Evolutionary conservation across 2,329 filamentous ascomycete species (phyloP).

Genomic region (Exophiala sideris): DNA sequence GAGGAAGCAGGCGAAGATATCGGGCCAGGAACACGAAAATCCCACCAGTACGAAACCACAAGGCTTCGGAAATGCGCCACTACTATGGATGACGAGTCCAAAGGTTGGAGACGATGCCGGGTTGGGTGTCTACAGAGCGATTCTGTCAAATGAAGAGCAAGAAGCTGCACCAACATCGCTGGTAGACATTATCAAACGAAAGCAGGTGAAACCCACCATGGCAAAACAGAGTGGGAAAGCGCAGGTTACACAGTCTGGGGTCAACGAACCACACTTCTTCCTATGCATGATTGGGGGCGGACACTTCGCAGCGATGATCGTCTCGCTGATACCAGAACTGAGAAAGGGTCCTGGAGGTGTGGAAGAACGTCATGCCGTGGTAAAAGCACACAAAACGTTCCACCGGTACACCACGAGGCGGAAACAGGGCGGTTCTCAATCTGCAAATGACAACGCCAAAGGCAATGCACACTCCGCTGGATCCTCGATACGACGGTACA

Average conservation of each 20-base stretch:
- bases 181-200: conserved; percentile 66
- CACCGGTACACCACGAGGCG: conserved; percentile 93
- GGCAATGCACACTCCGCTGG: conserved; percentile 92
- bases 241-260: conserved; percentile 39
- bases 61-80: conserved; percentile 64
- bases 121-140: conserved; percentile 78
- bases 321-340: conserved; percentile 78
- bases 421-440: conserved; percentile 94
- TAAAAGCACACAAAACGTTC: conserved; percentile 95
- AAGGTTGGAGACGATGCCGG: conserved; percentile 72
- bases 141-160: conserved; percentile 72
- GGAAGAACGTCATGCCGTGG: conserved; percentile 78
- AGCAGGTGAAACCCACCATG: conserved; percentile 68
- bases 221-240: conserved; percentile 37
- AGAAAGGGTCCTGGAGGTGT: conserved; percentile 66
- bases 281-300: conserved; percentile 98
- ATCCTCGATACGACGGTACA: conserved; percentile 83
- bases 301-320: conserved; percentile 95
- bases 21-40: conserved; percentile 49
- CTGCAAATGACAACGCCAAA: conserved; percentile 89
- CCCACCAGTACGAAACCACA: conserved; percentile 47
- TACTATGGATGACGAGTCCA: conserved; percentile 82
- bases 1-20: conserved; percentile 76
- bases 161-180: conserved; percentile 59
- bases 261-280: conserved; percentile 81